Evolutionary conservation across 768 basidiomycete genomes (phyloP).

Genomic region (Kwoniella sp.): DNA sequence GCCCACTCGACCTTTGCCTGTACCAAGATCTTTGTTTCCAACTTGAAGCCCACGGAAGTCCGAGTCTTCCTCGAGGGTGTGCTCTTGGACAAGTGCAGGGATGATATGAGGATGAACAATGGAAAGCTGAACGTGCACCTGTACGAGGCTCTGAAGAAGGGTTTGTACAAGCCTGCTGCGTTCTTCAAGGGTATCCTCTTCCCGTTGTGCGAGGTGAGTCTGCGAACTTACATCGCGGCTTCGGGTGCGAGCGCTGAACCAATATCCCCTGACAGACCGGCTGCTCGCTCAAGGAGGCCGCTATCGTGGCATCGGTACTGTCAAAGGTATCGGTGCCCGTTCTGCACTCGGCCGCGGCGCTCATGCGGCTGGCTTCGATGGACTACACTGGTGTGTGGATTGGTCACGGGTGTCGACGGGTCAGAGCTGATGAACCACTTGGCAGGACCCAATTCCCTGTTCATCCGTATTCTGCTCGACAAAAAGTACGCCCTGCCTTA

Average conservation of each 20-base stretch:
- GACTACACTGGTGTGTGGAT: constrained; percentile 73
- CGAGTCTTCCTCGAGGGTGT: constrained; percentile 89
- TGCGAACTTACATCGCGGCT: background rate
- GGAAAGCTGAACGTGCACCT: constrained; percentile 89
- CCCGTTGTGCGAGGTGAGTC: constrained; percentile 80
- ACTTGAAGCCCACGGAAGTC: constrained; percentile 90
- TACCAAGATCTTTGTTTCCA: constrained; percentile 91
- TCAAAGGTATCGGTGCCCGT: constrained; percentile 88
- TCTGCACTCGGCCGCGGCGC: constrained; percentile 91
- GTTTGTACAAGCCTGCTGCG: constrained; percentile 91
- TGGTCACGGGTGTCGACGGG: background rate
- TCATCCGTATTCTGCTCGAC: constrained; percentile 92
- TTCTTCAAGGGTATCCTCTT: constrained; percentile 98
- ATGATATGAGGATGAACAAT: constrained; percentile 72
- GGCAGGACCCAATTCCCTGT: constrained; percentile 82
- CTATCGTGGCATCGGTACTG: constrained; percentile 86
- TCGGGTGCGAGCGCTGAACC: background rate
- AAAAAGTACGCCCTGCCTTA: constrained; percentile 98
- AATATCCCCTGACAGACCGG: constrained; percentile 56
- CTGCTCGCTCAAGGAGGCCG: constrained; percentile 88
- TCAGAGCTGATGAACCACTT: background rate
- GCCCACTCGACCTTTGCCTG: constrained; percentile 92
- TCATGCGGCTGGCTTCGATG: constrained; percentile 90
- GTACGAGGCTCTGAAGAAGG: constrained; percentile 85
- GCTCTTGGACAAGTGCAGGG: constrained; percentile 78